Conservation (phyloP, 768 basidiomycete species). For the Boletus rubescentipes region DNA sequence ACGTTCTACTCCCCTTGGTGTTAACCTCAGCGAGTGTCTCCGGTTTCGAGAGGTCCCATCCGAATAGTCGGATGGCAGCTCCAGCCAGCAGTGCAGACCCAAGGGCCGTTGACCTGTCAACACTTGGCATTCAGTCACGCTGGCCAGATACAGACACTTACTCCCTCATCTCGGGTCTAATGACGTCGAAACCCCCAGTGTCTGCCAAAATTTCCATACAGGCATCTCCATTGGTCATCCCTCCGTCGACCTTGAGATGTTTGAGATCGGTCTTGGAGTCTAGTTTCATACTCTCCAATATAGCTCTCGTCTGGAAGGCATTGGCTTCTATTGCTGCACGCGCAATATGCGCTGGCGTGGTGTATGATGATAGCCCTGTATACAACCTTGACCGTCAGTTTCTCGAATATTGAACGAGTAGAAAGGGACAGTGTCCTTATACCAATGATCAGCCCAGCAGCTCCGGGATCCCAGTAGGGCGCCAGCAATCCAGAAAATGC, state of each 20-base stretch:
- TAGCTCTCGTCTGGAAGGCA: constrained; percentile 93
- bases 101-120: constrained; percentile 84
- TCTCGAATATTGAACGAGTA: neutral
- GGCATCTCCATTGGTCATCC: constrained; percentile 92
- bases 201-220: constrained; percentile 87
- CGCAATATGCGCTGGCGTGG: constrained; percentile 89
- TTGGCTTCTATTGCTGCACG: constrained; percentile 96
- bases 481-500: constrained; percentile 95
- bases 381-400: neutral
- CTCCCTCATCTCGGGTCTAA: constrained; percentile 97
- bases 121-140: neutral
- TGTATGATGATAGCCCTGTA: constrained; percentile 78
- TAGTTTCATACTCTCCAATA: constrained; percentile 92
- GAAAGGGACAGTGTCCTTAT: constrained; percentile 9
- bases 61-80: constrained; percentile 81
- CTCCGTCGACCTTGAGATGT: constrained; percentile 95
- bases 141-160: constrained; percentile 38
- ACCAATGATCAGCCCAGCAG: constrained; percentile 85
- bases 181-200: constrained; percentile 87
- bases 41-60: constrained; percentile 86
- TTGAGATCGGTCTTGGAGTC: constrained; percentile 81
- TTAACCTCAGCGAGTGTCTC: constrained; percentile 86
- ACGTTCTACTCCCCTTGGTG: constrained; percentile 73
- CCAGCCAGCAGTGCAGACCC: constrained; percentile 95
- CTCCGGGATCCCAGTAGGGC: constrained; percentile 96